phyloP scores from a whole-genome alignment of 1,284 basidiomycete genomes.

The Trametes polyzona region DNA sequence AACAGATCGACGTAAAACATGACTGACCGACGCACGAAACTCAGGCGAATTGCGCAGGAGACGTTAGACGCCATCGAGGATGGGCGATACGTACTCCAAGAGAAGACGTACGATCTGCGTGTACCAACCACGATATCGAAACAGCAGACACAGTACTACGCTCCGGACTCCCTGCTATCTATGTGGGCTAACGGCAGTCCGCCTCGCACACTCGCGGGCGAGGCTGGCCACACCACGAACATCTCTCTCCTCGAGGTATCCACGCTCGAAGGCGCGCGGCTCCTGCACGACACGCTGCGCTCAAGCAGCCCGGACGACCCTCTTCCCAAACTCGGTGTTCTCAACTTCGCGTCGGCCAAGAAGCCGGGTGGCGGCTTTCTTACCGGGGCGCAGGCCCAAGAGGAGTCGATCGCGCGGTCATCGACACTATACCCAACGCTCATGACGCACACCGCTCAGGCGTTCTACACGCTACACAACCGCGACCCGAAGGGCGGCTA shows the following conservation, averaged over 20 bases:
- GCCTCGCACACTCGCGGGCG: constrained; percentile 15
- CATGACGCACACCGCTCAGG: constrained; percentile 51
- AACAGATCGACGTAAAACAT: too few species aligned
- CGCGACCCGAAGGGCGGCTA: constrained; percentile 52
- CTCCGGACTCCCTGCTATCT: constrained; percentile 42
- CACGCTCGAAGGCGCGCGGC: constrained; percentile 53
- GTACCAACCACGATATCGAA: constrained; percentile 38
- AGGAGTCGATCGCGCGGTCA: constrained; percentile 72
- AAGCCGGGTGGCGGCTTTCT: constrained; percentile 73
- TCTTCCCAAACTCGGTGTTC: constrained; percentile 51
- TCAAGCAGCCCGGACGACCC: constrained; percentile 14
- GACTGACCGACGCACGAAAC: constrained; percentile 22
- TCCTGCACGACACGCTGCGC: constrained; percentile 24
- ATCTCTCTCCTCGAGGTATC: constrained; percentile 55
- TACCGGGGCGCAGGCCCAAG: constrained; percentile 68
- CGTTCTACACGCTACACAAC: constrained; percentile 63
- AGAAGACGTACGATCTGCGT: constrained; percentile 36
- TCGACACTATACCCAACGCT: constrained; percentile 67
- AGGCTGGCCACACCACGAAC: constrained; percentile 26
- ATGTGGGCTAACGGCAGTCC: constrained; percentile 38
- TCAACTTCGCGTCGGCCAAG: constrained; percentile 73
- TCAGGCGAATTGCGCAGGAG: constrained; percentile 34
- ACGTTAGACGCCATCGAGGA: constrained; percentile 38
- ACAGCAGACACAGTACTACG: constrained; percentile 46
- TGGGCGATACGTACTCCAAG: constrained; percentile 33